Evolutionary conservation across 2,329 filamentous ascomycete genomes (phyloP).

Genomic region (Fusarium continuum): DNA sequence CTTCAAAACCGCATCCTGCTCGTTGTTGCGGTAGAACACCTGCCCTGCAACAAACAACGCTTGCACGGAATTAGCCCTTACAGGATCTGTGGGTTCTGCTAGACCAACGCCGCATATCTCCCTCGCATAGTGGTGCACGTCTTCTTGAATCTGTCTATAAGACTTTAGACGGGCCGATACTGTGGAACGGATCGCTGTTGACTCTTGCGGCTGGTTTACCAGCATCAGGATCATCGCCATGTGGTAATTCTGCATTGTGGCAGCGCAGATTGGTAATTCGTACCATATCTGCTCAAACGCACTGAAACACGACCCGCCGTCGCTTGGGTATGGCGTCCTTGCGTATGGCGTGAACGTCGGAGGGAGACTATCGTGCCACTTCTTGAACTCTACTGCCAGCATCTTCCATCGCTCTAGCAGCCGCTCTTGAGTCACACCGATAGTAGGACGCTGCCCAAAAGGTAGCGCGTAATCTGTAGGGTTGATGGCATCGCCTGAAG

Average conservation of each 20-base stretch:
- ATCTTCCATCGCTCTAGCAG: constrained; percentile 33
- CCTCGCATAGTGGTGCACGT: constrained; percentile 24
- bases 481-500: constrained; percentile 60
- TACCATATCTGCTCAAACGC: constrained; percentile 68
- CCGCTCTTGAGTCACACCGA: constrained; percentile 37
- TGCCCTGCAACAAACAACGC: constrained; percentile 38
- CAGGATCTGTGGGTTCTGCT: constrained; percentile 28
- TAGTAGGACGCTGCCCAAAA: constrained; percentile 14
- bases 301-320: not conserved
- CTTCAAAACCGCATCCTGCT: constrained; percentile 63
- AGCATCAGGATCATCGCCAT: constrained; percentile 70
- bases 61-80: constrained; percentile 36
- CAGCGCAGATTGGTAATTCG: constrained; percentile 69
- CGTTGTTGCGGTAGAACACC: constrained; percentile 56
- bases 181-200: constrained; percentile 37
- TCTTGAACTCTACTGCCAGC: constrained; percentile 22
- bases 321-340: constrained; percentile 4
- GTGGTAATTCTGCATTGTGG: constrained; percentile 72
- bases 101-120: constrained; percentile 38
- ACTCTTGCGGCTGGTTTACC: constrained; percentile 55
- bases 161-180: constrained; percentile 35
- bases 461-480: constrained; percentile 42
- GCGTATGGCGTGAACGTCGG: constrained; percentile 25
- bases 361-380: constrained; percentile 31
- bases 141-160: constrained; percentile 25